Evolutionary conservation across 139 green algal species (phyloP), one percentile per base, ranked within the genome.

Genomic region (Klebsormidium nitens): DNA sequence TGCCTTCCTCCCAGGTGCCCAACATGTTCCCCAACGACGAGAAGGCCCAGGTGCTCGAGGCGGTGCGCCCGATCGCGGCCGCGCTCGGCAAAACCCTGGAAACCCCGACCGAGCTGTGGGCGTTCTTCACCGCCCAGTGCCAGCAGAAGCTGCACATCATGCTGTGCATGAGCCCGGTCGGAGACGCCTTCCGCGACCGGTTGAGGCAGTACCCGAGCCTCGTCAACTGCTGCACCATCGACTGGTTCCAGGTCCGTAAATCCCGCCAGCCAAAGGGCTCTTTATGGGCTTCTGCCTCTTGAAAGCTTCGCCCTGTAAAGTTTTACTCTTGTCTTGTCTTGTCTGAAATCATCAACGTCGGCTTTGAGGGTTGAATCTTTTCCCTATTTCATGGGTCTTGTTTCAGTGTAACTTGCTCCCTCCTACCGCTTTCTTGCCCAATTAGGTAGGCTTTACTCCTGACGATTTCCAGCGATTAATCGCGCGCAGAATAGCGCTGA

Each of bases 11-110:
- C n/a, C n/a, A 82, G 50, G 63, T 82, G 3, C 83, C 87, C 59
- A 88, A 89, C 72, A 69, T 93, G 50, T 91, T 93, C 75, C 67
- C 82, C 0, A 78, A 87, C 48, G 87, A 93, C 50, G 86, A 93
- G 77, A 82, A 83, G 14, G 42, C 80, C 17, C 59, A 76, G 34
- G 76, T 91, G 17, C 74, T 76, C 5, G 84, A 89, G 74, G 46
- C 65, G 66, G 59, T 80, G 71, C 72, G 76, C 38, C 6, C 38
- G 5, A 14, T n/a, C 32, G 0, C 72, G 6, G 66, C 66, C 36
- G 80, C 80, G 46, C 42, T 44, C 19, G 69, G 69, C 19, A 19
- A 34, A 1, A 26, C 29, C 2, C 66, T 87, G 26, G 84, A 89
- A 17, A 78, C 42, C 2, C 70, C 72, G 1, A 59, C 55, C 0